Percentiles rank a stretch among this genome's conserved stretches.
phyloP scores from a whole-genome alignment of 2,329 filamentous ascomycete genomes.

The Alternaria panax region DNA sequence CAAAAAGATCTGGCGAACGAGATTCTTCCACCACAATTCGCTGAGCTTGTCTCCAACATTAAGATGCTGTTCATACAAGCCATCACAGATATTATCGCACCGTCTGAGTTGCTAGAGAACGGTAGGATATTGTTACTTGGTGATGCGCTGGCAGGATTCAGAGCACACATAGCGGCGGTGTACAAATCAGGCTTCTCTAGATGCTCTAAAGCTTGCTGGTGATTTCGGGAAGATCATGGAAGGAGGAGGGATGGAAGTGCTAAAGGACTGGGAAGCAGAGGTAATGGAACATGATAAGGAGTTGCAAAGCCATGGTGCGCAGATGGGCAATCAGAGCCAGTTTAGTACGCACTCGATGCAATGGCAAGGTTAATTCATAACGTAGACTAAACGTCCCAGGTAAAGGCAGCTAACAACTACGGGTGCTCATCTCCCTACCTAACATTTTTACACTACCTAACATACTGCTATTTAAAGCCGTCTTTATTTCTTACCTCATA shows the following conservation, averaged over 20 bases:
- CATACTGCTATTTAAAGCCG: too few relatives aligned
- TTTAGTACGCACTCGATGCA: conserved; percentile 19
- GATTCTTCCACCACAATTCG: conserved; percentile 48
- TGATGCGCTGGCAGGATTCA: conserved; percentile 55
- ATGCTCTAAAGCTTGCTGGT: conserved; percentile 47
- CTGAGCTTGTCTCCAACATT: conserved; percentile 51
- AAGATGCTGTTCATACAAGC: conserved; percentile 54
- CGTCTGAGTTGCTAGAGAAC: conserved; percentile 45
- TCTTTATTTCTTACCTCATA: not conserved
- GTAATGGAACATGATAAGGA: conserved; percentile 22
- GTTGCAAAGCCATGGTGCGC: conserved; percentile 22
- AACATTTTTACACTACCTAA: too few relatives aligned
- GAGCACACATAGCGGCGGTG: conserved; percentile 56
- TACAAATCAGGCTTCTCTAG: conserved; percentile 56
- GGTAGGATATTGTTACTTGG: conserved; percentile 56
- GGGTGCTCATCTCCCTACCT: too few relatives aligned
- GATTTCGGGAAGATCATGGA: conserved; percentile 42
- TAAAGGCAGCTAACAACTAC: not conserved
- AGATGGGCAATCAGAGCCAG: conserved; percentile 25
- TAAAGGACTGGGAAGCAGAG: conserved; percentile 43
- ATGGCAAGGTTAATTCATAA: not conserved
- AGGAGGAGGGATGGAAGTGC: conserved; percentile 37
- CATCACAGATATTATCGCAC: conserved; percentile 52
- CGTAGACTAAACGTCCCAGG: not conserved
- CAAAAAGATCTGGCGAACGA: conserved; percentile 41